A percentile compares a stretch with the other conserved stretches of the same genome.
phyloP scores from a whole-genome alignment of 108 stramenopile genomes.

The Aurantiochytrium sp. region DNA sequence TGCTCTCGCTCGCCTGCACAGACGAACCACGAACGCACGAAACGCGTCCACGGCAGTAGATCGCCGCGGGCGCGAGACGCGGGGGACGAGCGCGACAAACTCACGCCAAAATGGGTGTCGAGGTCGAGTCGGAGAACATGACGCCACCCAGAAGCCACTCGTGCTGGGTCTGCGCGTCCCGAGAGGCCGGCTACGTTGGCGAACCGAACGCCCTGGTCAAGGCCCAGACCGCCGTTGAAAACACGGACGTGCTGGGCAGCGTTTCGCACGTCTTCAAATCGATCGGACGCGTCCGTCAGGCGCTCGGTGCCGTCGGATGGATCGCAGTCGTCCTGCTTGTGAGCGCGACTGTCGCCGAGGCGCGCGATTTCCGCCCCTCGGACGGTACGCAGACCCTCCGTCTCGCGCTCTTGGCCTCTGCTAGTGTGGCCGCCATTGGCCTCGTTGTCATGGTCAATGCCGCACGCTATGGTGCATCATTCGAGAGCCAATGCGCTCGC shows the following conservation, averaged over 20 bases:
- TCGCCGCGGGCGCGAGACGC: too few relatives aligned
- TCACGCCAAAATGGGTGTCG: background rate
- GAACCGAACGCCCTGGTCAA: background rate
- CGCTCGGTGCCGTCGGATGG: background rate
- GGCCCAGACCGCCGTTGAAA: background rate
- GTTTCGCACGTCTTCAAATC: background rate
- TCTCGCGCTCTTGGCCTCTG: background rate
- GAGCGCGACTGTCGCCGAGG: background rate
- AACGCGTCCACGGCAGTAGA: too few relatives aligned
- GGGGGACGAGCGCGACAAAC: too few relatives aligned
- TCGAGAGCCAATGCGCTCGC: background rate
- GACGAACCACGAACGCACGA: too few relatives aligned
- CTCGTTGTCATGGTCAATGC: background rate
- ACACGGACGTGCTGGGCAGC: background rate
- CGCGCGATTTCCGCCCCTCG: background rate
- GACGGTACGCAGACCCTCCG: background rate
- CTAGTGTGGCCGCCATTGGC: background rate
- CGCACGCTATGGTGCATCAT: too few relatives aligned
- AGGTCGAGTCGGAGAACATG: background rate
- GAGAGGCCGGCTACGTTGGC: background rate
- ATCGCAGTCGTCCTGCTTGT: background rate
- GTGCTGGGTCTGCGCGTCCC: conserved; percentile 6
- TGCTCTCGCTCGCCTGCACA: too few relatives aligned
- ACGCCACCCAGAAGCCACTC: background rate
- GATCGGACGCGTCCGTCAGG: background rate